Base-by-base conservation (phyloP, 1,284 basidiomycete genomes). In the Entoloma clypeatum region DNA sequence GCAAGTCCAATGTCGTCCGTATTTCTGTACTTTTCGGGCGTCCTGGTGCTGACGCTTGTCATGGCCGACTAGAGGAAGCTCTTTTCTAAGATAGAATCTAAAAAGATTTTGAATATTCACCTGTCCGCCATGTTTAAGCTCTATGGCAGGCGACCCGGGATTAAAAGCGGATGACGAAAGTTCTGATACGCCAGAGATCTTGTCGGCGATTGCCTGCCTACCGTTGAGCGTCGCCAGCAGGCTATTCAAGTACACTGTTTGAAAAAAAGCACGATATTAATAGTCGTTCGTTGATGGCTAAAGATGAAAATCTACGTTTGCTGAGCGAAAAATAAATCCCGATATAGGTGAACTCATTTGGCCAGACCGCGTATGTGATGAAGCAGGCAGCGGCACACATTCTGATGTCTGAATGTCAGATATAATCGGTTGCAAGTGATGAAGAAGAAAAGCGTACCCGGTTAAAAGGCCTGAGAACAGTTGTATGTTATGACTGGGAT, bases 301-400 rank as follows among this genome's bases (percentile, higher is more conserved):
- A 16, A 16, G 1, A 18, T 4, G 11, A n/a, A 6, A 34, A 54
- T 35, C n/a, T 40, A 62, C 60, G 41, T 52, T 64, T 62, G 37
- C 55, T 58, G 14, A 62, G 50, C 9, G 53, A 48, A 34, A 62
- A 62, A 36, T 64, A 64, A 23, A 63, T 52, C 3, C 55, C 59
- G 23, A 64, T 50, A 33, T 59, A 63, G 11, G 57, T 58, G 36
- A 63, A 57, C n/a, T 51, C 48, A n/a, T 54, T 43, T 2, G 61
- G 62, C 59, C 59, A 63, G 21, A 62, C 46, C 5, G 57, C 47
- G 25, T 59, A 63, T 39, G 58, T 59, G 38, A 62, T 56, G 22
- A 64, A 60, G 40, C 58, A 62, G 9, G 54, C 58, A 4, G 45
- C 33, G 17, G 58, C 48, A 36, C 57, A 61, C 8, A 53, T 21